Evolutionary conservation across 306 rosid genomes (phyloP).

Genomic region (Glycine tomentella): DNA sequence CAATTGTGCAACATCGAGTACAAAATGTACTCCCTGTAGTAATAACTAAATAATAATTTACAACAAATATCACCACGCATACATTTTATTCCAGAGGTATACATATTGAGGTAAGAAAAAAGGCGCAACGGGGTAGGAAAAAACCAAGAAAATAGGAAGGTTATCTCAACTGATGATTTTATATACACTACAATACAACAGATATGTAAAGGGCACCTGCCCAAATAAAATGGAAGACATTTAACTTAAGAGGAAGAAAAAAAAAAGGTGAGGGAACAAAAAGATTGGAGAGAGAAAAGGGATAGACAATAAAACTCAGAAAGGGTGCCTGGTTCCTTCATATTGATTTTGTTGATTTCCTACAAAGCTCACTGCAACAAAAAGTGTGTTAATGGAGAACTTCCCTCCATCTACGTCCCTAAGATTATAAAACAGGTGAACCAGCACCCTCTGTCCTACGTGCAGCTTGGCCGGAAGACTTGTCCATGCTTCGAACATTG

Average conservation of each 20-base stretch:
- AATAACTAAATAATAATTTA: constrained; percentile 42
- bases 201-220: constrained; percentile 64
- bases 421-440: constrained; percentile 71
- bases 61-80: constrained; percentile 36
- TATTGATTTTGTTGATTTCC: constrained; percentile 49
- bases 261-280: constrained; percentile 20
- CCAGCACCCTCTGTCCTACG: constrained; percentile 64
- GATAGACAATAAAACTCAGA: constrained; percentile 41
- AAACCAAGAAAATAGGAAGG: constrained; percentile 41
- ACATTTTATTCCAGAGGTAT: constrained; percentile 26
- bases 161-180: constrained; percentile 57
- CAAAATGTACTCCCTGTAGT: constrained; percentile 13
- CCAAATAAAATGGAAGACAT: constrained; percentile 63
- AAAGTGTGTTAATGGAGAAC: constrained; percentile 62
- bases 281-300: constrained; percentile 18
- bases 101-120: constrained; percentile 18
- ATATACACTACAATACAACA: constrained; percentile 89
- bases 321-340: constrained; percentile 50
- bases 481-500: constrained; percentile 81
- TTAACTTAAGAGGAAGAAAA: constrained; percentile 30
- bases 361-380: constrained; percentile 62
- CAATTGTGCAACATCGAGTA: background rate
- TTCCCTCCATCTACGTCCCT: constrained; percentile 57
- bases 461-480: constrained; percentile 65
- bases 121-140: background rate